Percentiles rank a stretch among this genome's conserved stretches.
Conservation (phyloP, 176 grass and related monocot species). For the Chloris gayana region DNA sequence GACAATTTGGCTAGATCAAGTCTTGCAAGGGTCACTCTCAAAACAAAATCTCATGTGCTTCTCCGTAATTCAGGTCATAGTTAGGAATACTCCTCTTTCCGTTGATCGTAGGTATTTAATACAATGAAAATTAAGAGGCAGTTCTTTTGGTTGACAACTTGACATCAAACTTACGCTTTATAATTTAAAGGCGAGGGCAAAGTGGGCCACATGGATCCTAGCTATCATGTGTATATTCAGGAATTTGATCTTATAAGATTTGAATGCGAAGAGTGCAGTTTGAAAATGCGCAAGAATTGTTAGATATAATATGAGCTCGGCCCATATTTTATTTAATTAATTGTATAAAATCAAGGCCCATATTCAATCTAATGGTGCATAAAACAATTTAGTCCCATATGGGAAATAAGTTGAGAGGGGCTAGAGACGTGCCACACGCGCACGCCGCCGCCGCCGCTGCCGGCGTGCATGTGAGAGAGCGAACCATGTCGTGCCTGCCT, state of each 20-base stretch:
- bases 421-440: too few species aligned
- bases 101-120: background rate
- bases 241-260: background rate
- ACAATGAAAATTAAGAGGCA: background rate
- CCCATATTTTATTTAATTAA: too few species aligned
- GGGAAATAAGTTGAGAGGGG: too few species aligned
- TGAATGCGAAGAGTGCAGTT: background rate
- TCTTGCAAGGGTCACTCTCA: background rate
- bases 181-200: background rate
- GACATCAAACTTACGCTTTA: background rate
- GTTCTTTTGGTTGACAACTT: background rate
- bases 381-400: too few species aligned
- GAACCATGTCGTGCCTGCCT: too few species aligned
- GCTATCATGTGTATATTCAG: background rate
- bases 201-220: too few species aligned
- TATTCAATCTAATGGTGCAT: too few species aligned
- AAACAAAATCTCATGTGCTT: background rate
- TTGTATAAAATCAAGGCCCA: too few species aligned
- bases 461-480: too few species aligned
- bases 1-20: constrained; percentile 34
- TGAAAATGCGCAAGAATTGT: background rate
- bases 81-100: background rate
- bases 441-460: too few species aligned
- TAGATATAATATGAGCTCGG: too few species aligned
- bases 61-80: background rate